Evolutionary conservation across 495 filamentous ascomycete species (phyloP), one percentile per base, ranked within the genome.

Genomic region (Aspergillus diversus): DNA sequence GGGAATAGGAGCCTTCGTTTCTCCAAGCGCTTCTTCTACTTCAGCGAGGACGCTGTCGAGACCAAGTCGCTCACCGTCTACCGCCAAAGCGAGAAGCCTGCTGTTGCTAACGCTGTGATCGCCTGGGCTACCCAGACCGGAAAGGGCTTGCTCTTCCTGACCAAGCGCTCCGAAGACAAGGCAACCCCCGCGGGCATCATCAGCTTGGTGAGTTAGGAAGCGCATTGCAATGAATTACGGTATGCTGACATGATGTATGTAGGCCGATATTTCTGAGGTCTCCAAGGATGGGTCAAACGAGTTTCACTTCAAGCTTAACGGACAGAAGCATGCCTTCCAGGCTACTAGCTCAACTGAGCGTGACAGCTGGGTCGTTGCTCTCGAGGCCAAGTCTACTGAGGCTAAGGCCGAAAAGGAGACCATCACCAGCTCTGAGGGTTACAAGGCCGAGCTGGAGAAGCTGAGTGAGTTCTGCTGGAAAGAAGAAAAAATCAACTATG

Each of bases 91-190:
- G 95, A 96, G 84, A 96, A 97, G 89, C 78, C 89, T 50, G 75
- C 80, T 43, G 77, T 89, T 63, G 90, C 90, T 64, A 88, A 94
- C 79, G 86, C 90, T 55, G 90, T 87, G 67, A 89, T 86, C 68
- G 89, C 95, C 47, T 96, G 96, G 90, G 92, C 93, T 59, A 87
- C 83, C 63, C 86, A 96, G 80, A 98, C 95, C 61, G 93, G 95
- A 71, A 97, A 96, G 85, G 95, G 95, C 77, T 89, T 99, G 7
- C 80, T 97, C 37, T 96, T 95, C 83, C 92, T 91, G 77, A 86
- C 87, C 76, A 97, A 97, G 89, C 86, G 90, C 68, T 85, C 87
- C 58, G 84, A 88, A 68, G 87, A 93, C 75, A 97, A 94, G 87
- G 79, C 81, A 50, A 86, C 83, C 52, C 93, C 93, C 35, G 83